Evolutionary conservation across 2,329 filamentous ascomycete genomes (phyloP).

Genomic region (Pyrenochaeta sp.): DNA sequence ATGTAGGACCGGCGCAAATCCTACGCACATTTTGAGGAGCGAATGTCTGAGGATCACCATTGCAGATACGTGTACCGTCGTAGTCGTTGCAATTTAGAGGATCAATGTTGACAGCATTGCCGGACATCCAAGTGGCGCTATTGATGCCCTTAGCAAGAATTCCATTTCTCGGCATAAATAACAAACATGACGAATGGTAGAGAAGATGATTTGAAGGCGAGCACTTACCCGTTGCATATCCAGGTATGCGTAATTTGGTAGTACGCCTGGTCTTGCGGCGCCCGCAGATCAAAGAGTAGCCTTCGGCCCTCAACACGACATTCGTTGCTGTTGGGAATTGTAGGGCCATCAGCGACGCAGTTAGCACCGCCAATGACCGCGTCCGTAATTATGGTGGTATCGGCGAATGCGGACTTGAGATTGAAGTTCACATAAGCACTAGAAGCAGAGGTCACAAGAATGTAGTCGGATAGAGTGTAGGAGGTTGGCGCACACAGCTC

Average conservation of each 20-base stretch:
- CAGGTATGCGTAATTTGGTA: slow-evolving; percentile 41
- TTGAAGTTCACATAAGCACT: slow-evolving; percentile 31
- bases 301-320: slow-evolving; percentile 26
- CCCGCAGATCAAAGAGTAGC: slow-evolving; percentile 33
- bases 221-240: slow-evolving; percentile 38
- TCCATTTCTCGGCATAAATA: background rate
- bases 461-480: slow-evolving; percentile 38
- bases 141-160: background rate
- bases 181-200: background rate
- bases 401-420: slow-evolving; percentile 31
- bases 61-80: slow-evolving; percentile 14
- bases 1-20: slow-evolving; percentile 26
- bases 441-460: slow-evolving; percentile 17
- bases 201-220: background rate
- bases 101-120: slow-evolving; percentile 22
- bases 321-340: slow-evolving; percentile 28
- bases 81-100: slow-evolving; percentile 18
- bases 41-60: slow-evolving; percentile 13
- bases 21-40: slow-evolving; percentile 29
- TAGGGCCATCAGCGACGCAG: slow-evolving; percentile 25
- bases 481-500: slow-evolving; percentile 28
- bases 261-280: slow-evolving; percentile 22
- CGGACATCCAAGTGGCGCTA: slow-evolving; percentile 31
- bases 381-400: slow-evolving; percentile 25
- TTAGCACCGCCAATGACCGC: slow-evolving; percentile 19